These are phyloP conservation scores for Balakata baccata DNA, from an alignment of 345 rosid genomes.

Conservation along the genomic window DNA sequence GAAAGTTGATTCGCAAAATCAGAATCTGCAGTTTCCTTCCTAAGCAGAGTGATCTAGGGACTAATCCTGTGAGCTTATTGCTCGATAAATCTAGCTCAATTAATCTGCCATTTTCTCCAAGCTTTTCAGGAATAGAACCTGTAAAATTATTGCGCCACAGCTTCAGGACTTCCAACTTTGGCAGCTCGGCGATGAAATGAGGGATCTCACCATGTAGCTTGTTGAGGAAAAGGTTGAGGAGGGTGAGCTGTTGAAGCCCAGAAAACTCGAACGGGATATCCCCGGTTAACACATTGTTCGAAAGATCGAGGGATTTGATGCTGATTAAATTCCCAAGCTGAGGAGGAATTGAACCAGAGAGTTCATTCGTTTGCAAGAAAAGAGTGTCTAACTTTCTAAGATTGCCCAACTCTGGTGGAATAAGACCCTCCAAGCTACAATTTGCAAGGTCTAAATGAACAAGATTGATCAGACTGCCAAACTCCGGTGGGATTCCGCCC, in stretches of 20 bases:
- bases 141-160: constrained; percentile 73
- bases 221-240: constrained; percentile 58
- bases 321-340: constrained; percentile 55
- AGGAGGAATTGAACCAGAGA: constrained; percentile 47
- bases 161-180: constrained; percentile 43
- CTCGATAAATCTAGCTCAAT: constrained; percentile 56
- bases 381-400: constrained; percentile 49
- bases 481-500: constrained; percentile 54
- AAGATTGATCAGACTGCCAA: constrained; percentile 51
- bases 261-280: constrained; percentile 50
- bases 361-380: constrained; percentile 48
- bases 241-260: constrained; percentile 43
- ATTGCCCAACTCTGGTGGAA: constrained; percentile 56
- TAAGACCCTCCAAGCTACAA: constrained; percentile 48
- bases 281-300: constrained; percentile 54
- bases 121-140: constrained; percentile 52
- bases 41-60: constrained; percentile 48
- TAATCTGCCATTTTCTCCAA: constrained; percentile 54
- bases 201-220: constrained; percentile 66
- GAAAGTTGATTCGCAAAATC: constrained; percentile 53
- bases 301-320: constrained; percentile 55
- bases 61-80: constrained; percentile 64
- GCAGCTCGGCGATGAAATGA: constrained; percentile 44
- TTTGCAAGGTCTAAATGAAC: constrained; percentile 53
- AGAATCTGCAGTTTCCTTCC: constrained; percentile 43